phyloP scores from a whole-genome alignment of 1,139 yeast genomes.

The Arxiozyma telluris region DNA sequence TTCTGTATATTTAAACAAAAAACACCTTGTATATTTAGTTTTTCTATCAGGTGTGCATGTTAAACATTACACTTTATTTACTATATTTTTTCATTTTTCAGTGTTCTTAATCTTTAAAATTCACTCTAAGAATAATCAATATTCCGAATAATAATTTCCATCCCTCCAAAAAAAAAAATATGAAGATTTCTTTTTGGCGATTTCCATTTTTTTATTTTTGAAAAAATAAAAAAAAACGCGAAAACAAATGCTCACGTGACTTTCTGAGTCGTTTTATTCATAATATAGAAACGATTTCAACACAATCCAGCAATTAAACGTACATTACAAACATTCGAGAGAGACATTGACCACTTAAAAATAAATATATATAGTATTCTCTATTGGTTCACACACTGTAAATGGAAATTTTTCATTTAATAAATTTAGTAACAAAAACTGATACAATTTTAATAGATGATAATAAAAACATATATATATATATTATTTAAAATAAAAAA shows the following conservation, averaged over 20 bases:
- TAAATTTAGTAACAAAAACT: neutral
- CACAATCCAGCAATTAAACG: neutral
- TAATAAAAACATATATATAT: no score
- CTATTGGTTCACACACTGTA: no score
- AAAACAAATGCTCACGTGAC: constrained; percentile 1
- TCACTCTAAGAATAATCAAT: no score
- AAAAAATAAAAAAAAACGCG: neutral
- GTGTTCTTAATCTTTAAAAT: neutral
- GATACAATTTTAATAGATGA: neutral
- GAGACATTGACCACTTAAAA: neutral
- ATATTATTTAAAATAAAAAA: no score
- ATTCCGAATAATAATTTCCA: no score
- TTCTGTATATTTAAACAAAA: neutral
- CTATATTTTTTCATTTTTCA: neutral
- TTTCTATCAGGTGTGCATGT: no score
- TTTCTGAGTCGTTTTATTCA: neutral
- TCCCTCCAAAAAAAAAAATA: neutral
- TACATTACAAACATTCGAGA: neutral
- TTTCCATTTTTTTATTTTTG: neutral
- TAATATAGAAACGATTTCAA: neutral
- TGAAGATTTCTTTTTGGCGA: neutral
- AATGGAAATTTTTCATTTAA: no score
- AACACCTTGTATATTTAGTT: no score
- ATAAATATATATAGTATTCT: neutral
- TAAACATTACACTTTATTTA: neutral